These are phyloP conservation scores for Ocimum tenuiflorum DNA, from an alignment of 257 asterid genomes.

Conservation along the genomic window DNA sequence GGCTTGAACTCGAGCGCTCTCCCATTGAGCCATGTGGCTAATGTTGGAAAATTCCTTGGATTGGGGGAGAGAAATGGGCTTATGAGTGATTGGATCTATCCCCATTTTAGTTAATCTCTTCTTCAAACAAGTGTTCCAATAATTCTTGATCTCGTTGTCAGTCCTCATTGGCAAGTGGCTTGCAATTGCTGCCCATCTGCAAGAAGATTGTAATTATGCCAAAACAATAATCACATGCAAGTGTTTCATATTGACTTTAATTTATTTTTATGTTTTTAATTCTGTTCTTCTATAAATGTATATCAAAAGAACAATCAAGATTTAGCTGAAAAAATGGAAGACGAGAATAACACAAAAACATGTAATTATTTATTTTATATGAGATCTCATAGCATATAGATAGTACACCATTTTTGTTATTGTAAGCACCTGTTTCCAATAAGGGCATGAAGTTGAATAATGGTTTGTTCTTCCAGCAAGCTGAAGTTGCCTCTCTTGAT, in stretches of 20 bases:
- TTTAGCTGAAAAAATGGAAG: too few relatives aligned
- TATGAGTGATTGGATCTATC: slow-evolving; percentile 32
- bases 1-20: slow-evolving; percentile 37
- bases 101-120: slow-evolving; percentile 29
- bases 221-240: too few relatives aligned
- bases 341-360: too few relatives aligned
- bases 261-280: too few relatives aligned
- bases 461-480: slow-evolving; percentile 7
- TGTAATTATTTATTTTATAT: too few relatives aligned
- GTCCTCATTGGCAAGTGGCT: slow-evolving; percentile 27
- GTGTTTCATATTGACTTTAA: too few relatives aligned
- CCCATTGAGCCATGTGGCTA: slow-evolving; percentile 41
- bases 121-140: slow-evolving; percentile 31
- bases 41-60: slow-evolving; percentile 5
- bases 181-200: slow-evolving; percentile 32
- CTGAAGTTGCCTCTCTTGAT: slow-evolving; percentile 16
- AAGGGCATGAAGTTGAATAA: slow-evolving; percentile 18
- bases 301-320: too few relatives aligned
- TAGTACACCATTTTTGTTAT: too few relatives aligned
- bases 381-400: too few relatives aligned
- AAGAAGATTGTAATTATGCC: too few relatives aligned
- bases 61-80: slow-evolving; percentile 22
- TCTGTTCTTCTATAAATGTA: too few relatives aligned
- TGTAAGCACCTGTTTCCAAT: slow-evolving; percentile 15
- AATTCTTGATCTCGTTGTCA: slow-evolving; percentile 35